Percentiles rank a stretch among this genome's conserved stretches.
Evolutionary conservation across 352 stramenopile genomes (phyloP).

Genomic region (Hyaloperonospora arabidopsidis): DNA sequence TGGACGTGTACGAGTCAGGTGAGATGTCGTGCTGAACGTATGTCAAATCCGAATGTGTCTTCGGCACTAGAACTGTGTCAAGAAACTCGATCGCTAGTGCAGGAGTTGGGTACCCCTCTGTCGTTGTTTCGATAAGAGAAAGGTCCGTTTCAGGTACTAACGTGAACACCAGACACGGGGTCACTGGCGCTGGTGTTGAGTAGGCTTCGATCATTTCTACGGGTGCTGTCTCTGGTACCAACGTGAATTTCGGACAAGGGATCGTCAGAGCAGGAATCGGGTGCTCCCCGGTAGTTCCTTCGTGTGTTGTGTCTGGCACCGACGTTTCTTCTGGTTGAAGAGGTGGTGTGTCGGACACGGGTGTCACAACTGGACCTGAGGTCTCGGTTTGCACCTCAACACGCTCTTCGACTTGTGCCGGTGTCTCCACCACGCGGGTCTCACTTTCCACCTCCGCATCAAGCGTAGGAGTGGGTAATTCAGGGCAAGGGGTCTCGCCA

Average conservation of each 20-base stretch:
- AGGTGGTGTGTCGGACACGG: slow-evolving; percentile 8
- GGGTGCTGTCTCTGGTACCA: slow-evolving; percentile 15
- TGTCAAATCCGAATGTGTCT: background rate
- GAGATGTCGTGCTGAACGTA: too few relatives aligned
- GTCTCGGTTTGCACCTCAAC: slow-evolving; percentile 2
- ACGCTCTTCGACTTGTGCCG: background rate
- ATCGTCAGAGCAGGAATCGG: slow-evolving; percentile 12
- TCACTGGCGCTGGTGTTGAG: slow-evolving; percentile 4
- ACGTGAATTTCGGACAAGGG: slow-evolving; percentile 9
- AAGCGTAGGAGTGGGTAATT: slow-evolving; percentile 5
- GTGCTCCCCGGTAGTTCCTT: too few relatives aligned
- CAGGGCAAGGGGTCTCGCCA: slow-evolving; percentile 3
- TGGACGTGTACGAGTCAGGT: too few relatives aligned
- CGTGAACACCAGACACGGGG: slow-evolving; percentile 12
- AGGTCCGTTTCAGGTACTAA: slow-evolving; percentile 7
- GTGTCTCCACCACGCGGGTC: slow-evolving; percentile 4
- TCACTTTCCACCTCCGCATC: slow-evolving; percentile 9
- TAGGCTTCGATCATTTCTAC: slow-evolving; percentile 5
- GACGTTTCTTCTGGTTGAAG: background rate
- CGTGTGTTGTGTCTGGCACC: too few relatives aligned
- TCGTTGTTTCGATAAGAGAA: slow-evolving; percentile 5
- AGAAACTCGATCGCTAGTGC: too few relatives aligned
- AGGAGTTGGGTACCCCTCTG: background rate
- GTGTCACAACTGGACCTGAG: background rate
- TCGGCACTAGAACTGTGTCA: too few relatives aligned